Evolutionary conservation across 106 monocot species (phyloP), one percentile per base, ranked within the genome.

Genomic region (Platanthera zijinensis): DNA sequence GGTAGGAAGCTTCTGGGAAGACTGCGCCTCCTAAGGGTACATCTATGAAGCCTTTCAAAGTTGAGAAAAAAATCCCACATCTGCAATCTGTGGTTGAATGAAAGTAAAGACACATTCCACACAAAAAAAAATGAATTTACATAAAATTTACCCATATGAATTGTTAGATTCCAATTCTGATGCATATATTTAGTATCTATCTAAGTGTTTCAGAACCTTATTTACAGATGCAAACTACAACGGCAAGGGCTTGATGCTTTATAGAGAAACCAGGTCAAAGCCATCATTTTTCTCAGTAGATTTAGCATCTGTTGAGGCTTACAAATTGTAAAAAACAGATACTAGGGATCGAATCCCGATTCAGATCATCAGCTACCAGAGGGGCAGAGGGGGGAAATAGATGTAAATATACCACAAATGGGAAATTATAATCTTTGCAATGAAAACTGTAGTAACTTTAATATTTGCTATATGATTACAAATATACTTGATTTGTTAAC

Each of bases 401-500:
- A 39, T 14, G 15, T 56, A 2, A 66, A 61, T 61, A 10, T 30
- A 66, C 28, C 25, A 32, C 66, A 30, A 32, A 66, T 66, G 7
- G 32, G 12, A 12, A 66, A 12, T 32, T 30, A 32, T 30, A 66
- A 10, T 11, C 25, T 32, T 57, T 5, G 28, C 66, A 30, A 30
- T 32, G 30, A 66, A 66, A 66, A 9, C 30, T 32, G 11, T 66
- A 66, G 28, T 7, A 12, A 10, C 11, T 66, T 66, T 21, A 62
- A 62, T 21, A 62, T 62, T 21, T 62, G 62, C 18, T 62, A 22
- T 62, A 62, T 21, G 18, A 62, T 62, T 62, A 62, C 62, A 62
- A 8, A 21, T 62, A 62, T 62, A 62, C 18, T 62, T 7, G 22
- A 62, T 7, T 19, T 25, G 62, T 22, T 62, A 7, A 19, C 62